phyloP scores from a whole-genome alignment of 352 stramenopile species.

The Phytopythium boreale region DNA sequence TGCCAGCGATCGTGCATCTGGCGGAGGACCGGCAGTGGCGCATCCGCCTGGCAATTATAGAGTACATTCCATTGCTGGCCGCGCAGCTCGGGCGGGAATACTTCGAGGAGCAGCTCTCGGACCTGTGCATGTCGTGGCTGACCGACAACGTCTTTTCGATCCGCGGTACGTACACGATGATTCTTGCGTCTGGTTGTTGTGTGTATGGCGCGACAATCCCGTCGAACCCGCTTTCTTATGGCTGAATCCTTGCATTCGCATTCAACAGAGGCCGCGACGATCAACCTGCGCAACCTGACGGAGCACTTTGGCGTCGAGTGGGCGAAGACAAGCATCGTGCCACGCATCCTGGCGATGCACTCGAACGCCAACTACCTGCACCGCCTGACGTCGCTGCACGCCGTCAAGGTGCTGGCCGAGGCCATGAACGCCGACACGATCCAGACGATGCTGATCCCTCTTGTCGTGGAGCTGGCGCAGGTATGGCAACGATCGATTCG shows the following conservation, averaged over 20 bases:
- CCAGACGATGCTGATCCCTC: slow-evolving; percentile 87
- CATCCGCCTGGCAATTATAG: slow-evolving; percentile 97
- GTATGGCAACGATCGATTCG: too few species aligned
- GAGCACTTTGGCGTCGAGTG: slow-evolving; percentile 96
- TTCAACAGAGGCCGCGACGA: slow-evolving; percentile 86
- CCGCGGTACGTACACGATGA: slow-evolving; percentile 41
- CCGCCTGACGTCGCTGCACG: slow-evolving; percentile 90
- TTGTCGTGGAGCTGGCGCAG: slow-evolving; percentile 91
- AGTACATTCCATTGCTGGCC: slow-evolving; percentile 97
- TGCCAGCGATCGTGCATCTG: slow-evolving; percentile 97
- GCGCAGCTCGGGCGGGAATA: slow-evolving; percentile 95
- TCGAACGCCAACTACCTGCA: slow-evolving; percentile 93
- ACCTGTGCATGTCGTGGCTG: slow-evolving; percentile 96
- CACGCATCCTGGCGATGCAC: slow-evolving; percentile 93
- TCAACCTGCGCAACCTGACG: slow-evolving; percentile 94
- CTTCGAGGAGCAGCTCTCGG: slow-evolving; percentile 94
- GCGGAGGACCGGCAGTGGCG: slow-evolving; percentile 99
- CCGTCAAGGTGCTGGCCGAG: slow-evolving; percentile 81
- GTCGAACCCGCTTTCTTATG: not conserved
- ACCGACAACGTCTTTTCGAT: slow-evolving; percentile 97
- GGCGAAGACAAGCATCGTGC: slow-evolving; percentile 92
- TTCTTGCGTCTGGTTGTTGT: not conserved
- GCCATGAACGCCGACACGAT: slow-evolving; percentile 74
- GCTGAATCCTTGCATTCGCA: not conserved
- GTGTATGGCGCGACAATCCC: not conserved